Conservation (phyloP, 1,139 yeast genomes). For the Diutina pseudorugosa region DNA sequence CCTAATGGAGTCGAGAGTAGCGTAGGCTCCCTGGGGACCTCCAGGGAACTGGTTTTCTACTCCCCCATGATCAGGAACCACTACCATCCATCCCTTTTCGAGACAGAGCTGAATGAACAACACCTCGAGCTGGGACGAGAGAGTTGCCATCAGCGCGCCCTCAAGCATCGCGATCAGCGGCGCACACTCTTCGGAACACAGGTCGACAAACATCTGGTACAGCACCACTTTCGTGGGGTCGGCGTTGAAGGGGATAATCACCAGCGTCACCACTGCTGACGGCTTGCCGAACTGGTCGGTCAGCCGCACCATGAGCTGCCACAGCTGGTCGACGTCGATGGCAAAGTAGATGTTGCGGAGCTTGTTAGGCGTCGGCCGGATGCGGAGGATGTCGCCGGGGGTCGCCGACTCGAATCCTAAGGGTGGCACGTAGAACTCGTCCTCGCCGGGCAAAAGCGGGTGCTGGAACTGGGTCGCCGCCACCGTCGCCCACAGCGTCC, state of each 20-base stretch:
- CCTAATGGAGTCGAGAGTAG: conserved; percentile 9
- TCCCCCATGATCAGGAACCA: conserved; percentile 10
- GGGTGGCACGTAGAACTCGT: not conserved
- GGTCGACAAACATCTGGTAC: conserved; percentile 8
- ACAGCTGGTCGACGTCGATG: not conserved
- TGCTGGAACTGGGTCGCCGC: not conserved
- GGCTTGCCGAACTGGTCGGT: conserved; percentile 21
- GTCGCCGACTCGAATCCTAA: not conserved
- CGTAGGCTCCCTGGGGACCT: conserved; percentile 8
- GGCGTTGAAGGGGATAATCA: conserved; percentile 8
- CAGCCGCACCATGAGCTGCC: conserved; percentile 13
- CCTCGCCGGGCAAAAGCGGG: not conserved
- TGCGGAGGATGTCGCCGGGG: not conserved
- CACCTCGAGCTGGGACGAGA: conserved; percentile 7
- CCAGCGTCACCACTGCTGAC: conserved; percentile 12
- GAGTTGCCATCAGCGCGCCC: conserved; percentile 6
- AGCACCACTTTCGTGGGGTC: conserved; percentile 7
- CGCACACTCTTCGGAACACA: conserved; percentile 7
- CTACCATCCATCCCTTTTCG: conserved; percentile 9
- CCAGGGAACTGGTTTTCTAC: conserved; percentile 7
- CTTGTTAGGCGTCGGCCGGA: not conserved
- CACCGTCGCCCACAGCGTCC: not conserved
- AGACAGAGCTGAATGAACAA: conserved; percentile 6
- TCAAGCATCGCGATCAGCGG: conserved; percentile 8
- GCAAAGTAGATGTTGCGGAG: conserved; percentile 2